Conservation (phyloP, 495 filamentous ascomycete species). For the Penicillium manginii region DNA sequence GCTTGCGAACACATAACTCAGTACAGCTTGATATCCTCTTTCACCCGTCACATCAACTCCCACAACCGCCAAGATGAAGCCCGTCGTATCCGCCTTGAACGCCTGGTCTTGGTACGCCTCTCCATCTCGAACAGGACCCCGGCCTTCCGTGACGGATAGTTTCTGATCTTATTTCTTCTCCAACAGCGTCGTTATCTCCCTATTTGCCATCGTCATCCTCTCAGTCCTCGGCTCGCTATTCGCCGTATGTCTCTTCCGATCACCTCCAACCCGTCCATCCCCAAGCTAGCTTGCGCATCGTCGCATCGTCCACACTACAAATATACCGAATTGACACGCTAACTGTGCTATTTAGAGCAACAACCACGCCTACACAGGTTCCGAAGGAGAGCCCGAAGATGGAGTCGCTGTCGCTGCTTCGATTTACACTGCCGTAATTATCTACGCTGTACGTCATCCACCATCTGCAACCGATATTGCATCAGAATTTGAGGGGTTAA, state of each 20-base stretch:
- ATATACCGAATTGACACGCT: slow-evolving; percentile 11
- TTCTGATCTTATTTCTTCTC: slow-evolving; percentile 16
- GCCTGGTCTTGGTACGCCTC: slow-evolving; percentile 83
- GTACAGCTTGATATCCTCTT: background rate
- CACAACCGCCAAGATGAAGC: slow-evolving; percentile 73
- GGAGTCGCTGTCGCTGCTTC: slow-evolving; percentile 77
- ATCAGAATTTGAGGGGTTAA: background rate
- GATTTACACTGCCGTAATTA: slow-evolving; percentile 80
- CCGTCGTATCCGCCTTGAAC: slow-evolving; percentile 84
- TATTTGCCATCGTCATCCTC: slow-evolving; percentile 87
- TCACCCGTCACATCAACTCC: background rate
- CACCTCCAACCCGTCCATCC: background rate
- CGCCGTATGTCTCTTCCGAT: slow-evolving; percentile 49
- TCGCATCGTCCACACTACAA: background rate
- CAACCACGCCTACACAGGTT: slow-evolving; percentile 80
- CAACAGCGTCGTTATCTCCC: slow-evolving; percentile 79
- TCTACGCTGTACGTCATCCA: slow-evolving; percentile 72
- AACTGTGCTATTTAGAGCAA: slow-evolving; percentile 50
- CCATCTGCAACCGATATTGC: background rate
- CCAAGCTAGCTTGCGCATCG: slow-evolving; percentile 9
- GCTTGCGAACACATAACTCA: background rate
- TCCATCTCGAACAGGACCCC: background rate
- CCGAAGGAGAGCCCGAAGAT: slow-evolving; percentile 71
- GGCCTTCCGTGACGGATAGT: background rate
- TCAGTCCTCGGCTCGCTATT: slow-evolving; percentile 80